Evolutionary conservation across 1,284 basidiomycete genomes (phyloP).

Genomic region (Tremellales sp.): DNA sequence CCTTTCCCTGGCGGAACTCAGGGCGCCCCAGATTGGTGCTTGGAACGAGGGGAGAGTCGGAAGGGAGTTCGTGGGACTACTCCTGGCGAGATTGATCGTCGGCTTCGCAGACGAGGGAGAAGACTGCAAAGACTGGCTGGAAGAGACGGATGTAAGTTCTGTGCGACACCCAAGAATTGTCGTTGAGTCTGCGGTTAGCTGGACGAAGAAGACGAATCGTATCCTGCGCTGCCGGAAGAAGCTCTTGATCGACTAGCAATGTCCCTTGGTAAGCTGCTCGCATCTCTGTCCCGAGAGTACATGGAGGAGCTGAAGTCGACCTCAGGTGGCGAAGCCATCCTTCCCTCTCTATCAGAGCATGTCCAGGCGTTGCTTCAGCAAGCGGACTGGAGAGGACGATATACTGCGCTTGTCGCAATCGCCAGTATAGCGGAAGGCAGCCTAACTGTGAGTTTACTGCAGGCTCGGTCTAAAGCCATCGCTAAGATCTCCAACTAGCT

Average conservation of each 20-base stretch:
- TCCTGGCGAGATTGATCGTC: constrained; percentile 34
- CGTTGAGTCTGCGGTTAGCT: constrained; percentile 45
- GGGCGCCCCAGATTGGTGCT: constrained; percentile 17
- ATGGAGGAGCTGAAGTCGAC: constrained; percentile 6
- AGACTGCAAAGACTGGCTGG: constrained; percentile 61
- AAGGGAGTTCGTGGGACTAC: constrained; percentile 28
- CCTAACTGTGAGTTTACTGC: constrained; percentile 12
- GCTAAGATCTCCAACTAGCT: neutral
- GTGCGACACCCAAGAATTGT: neutral
- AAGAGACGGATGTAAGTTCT: constrained; percentile 60
- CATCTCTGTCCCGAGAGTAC: neutral
- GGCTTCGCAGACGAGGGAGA: constrained; percentile 48
- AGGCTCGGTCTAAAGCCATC: neutral
- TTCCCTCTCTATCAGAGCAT: constrained; percentile 70
- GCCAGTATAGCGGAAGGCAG: constrained; percentile 32
- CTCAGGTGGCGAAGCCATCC: constrained; percentile 57
- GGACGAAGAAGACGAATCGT: constrained; percentile 66
- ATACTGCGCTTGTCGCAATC: constrained; percentile 65
- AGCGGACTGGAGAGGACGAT: constrained; percentile 71
- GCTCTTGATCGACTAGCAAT: constrained; percentile 69
- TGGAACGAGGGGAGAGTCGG: constrained; percentile 31
- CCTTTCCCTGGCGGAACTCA: constrained; percentile 32
- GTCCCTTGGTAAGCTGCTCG: constrained; percentile 55
- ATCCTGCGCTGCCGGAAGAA: constrained; percentile 72
- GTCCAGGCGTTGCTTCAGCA: constrained; percentile 69